These are phyloP conservation scores for Pulveroboletus frians DNA, from an alignment of 768 basidiomycete species.

Conservation along the genomic window DNA sequence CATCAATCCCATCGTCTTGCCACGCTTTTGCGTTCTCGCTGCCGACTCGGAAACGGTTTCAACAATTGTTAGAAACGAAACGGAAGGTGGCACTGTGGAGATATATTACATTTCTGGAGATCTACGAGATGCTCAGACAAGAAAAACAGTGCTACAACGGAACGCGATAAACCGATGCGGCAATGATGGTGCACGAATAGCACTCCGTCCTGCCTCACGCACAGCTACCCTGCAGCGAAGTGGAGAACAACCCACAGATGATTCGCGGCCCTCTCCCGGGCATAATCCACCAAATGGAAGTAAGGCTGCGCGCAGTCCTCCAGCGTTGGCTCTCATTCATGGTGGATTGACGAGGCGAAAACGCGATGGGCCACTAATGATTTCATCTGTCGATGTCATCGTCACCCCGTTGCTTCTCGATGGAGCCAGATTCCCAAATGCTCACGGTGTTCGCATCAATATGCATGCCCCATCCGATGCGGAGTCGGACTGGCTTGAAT, in stretches of 20 bases:
- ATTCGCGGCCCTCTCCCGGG: constrained; percentile 16
- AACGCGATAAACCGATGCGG: constrained; percentile 56
- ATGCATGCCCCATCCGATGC: constrained; percentile 52
- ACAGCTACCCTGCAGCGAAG: constrained; percentile 17
- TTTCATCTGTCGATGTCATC: constrained; percentile 50
- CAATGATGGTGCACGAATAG: constrained; percentile 57
- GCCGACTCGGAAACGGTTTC: constrained; percentile 59
- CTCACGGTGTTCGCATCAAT: constrained; percentile 56
- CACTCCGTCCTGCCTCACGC: constrained; percentile 39
- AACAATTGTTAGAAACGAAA: constrained; percentile 56
- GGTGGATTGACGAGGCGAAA: constrained; percentile 35
- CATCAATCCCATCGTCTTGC: constrained; percentile 53
- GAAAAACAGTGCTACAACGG: constrained; percentile 58
- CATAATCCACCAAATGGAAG: constrained; percentile 20
- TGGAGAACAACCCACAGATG: constrained; percentile 20
- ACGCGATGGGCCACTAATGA: constrained; percentile 55
- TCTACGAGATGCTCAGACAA: constrained; percentile 53
- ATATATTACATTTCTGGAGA: constrained; percentile 58
- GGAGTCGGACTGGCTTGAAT: constrained; percentile 73
- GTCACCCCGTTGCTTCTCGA: constrained; percentile 46
- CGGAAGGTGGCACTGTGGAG: constrained; percentile 49
- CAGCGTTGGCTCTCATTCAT: constrained; percentile 14
- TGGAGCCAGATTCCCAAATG: constrained; percentile 30
- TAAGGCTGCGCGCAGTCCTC: constrained; percentile 10
- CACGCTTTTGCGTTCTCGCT: constrained; percentile 64